Base-by-base conservation (phyloP, 805 yeast species). In the Pichia gijzeniarum region DNA sequence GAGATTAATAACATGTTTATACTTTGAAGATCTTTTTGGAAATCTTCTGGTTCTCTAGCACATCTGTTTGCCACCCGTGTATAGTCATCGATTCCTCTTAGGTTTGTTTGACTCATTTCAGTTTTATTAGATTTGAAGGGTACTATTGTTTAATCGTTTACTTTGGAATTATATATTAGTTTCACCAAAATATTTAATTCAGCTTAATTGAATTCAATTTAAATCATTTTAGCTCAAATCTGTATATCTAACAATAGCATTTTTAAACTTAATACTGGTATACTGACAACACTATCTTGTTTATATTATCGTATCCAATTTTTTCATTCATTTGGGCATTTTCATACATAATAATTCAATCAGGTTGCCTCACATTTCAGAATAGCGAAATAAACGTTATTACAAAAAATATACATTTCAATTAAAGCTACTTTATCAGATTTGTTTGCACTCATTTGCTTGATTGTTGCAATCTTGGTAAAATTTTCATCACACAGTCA, bases 381-480 rank as follows among this genome's bases (percentile, higher is more conserved):
- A 13, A 18, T 18, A 9, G 18, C 14, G 7, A 18, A 6, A 34
- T 27, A 27, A 12, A 8, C 12, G 16, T 30, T 30, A 18, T 8
- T 34, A 9, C 10, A 34, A 34, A 32, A 32, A 5, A 18, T 18
- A 34, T 7, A 7, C 12, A 34, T 7, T 25, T 25, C 6, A 25
- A 25, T 6, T 7, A 25, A 25, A 25, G 9, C 10, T 25, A 25
- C 6, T 25, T 7, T 25, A 35, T 35, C 14, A 35, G 14, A 5
- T 9, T 42, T 19, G n/a, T 28, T 56, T 57, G 60, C 59, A 59
- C 62, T 59, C 62, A 59, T 59, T 59, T 48, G 51, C 49, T 59
- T 59, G 62, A 57, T 53, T 51, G 62, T 57, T 57, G 60, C 62
- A 56, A 51, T 50, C 43, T 36, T 28, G 34, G 25, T 39, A 27